Conservation (phyloP, 2,329 filamentous ascomycete species). For the Claviceps quebecensis region DNA sequence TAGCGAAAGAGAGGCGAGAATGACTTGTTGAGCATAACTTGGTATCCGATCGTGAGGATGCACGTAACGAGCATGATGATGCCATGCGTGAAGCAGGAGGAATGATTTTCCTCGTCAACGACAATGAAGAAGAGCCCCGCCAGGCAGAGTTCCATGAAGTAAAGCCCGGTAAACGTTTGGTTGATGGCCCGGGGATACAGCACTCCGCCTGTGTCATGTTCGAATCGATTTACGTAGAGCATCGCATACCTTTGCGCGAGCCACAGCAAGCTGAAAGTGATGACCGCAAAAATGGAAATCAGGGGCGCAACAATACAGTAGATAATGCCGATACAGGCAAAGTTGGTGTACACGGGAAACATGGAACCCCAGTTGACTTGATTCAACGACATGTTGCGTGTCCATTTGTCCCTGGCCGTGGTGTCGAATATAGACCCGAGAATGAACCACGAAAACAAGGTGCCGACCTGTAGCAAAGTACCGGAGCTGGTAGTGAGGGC, state of each 20-base stretch:
- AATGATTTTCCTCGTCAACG: slow-evolving; percentile 35
- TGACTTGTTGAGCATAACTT: slow-evolving; percentile 65
- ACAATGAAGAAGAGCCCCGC: slow-evolving; percentile 82
- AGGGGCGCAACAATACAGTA: slow-evolving; percentile 83
- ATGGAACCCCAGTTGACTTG: slow-evolving; percentile 81
- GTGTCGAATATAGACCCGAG: slow-evolving; percentile 69
- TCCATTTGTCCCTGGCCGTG: slow-evolving; percentile 72
- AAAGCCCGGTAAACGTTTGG: slow-evolving; percentile 86
- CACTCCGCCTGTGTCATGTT: slow-evolving; percentile 80
- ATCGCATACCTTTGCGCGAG: slow-evolving; percentile 93
- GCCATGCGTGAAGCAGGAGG: slow-evolving; percentile 59
- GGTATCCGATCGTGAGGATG: slow-evolving; percentile 60
- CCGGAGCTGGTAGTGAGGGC: slow-evolving; percentile 82
- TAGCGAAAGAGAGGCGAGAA: slow-evolving; percentile 81
- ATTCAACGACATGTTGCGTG: slow-evolving; percentile 63
- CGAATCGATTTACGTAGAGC: slow-evolving; percentile 83
- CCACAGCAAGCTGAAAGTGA: slow-evolving; percentile 88
- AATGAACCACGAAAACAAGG: slow-evolving; percentile 68
- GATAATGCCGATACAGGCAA: slow-evolving; percentile 81
- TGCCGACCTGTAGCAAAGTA: slow-evolving; percentile 71
- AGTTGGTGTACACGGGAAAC: slow-evolving; percentile 93
- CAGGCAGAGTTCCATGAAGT: slow-evolving; percentile 84
- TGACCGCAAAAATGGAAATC: slow-evolving; percentile 82
- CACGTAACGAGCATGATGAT: slow-evolving; percentile 70
- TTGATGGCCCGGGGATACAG: slow-evolving; percentile 88